Percentiles rank a stretch among this genome's conserved stretches.
These are phyloP conservation scores for Spergularia bocconei DNA, from an alignment of 148 eudicot species.

Conservation along the genomic window DNA sequence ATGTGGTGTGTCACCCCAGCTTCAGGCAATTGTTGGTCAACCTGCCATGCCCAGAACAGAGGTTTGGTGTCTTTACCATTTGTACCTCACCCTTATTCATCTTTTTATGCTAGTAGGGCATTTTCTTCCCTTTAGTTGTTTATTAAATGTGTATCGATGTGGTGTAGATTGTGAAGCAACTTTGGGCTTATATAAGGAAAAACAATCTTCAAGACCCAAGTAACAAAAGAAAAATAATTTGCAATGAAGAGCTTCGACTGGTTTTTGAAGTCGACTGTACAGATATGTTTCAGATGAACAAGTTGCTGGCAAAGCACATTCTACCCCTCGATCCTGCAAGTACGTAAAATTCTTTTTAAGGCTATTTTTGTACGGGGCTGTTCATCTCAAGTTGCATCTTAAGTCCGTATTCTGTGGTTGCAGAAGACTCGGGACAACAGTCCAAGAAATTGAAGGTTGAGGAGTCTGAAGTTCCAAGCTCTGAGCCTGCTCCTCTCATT, in stretches of 20 bases:
- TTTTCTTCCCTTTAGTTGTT: conserved; percentile 8
- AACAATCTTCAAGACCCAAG: conserved; percentile 94
- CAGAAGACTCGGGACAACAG: conserved; percentile 35
- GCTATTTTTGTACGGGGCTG: neutral
- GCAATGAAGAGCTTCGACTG: conserved; percentile 44
- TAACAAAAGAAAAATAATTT: conserved; percentile 72
- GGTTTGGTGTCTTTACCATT: conserved; percentile 32
- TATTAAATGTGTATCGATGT: conserved; percentile 12
- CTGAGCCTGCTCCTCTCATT: conserved; percentile 30
- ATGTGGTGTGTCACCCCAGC: conserved; percentile 83
- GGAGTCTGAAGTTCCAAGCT: conserved; percentile 28
- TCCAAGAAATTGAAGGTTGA: conserved; percentile 40
- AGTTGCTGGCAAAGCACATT: conserved; percentile 47
- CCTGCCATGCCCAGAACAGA: conserved; percentile 84
- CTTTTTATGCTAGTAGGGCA: neutral
- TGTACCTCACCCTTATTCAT: neutral
- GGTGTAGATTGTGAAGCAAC: conserved; percentile 85
- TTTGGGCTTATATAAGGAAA: conserved; percentile 93
- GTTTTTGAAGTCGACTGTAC: conserved; percentile 50
- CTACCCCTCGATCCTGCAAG: conserved; percentile 34
- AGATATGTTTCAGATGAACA: conserved; percentile 56
- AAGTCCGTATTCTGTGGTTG: conserved; percentile 15
- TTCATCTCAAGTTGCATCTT: conserved; percentile 9
- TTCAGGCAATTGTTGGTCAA: conserved; percentile 77
- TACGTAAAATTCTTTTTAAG: conserved; percentile 13